Conservation (phyloP, 2,329 filamentous ascomycete genomes). For the Colletotrichum tropicicola region DNA sequence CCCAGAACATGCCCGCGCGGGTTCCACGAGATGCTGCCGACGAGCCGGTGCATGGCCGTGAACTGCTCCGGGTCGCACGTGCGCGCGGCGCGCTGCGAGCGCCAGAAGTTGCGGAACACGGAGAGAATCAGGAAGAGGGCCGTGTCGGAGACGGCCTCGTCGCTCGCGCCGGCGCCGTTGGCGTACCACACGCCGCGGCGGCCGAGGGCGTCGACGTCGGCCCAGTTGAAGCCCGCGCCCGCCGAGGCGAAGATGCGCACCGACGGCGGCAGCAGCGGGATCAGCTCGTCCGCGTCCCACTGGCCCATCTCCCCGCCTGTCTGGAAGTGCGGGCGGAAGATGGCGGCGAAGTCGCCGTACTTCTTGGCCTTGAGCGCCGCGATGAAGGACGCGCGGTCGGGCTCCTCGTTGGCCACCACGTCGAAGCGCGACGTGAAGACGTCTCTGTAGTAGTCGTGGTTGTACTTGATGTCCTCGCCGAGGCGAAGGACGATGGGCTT, state of each 20-base stretch:
- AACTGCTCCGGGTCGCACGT: constrained; percentile 49
- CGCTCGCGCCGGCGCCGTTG: constrained; percentile 51
- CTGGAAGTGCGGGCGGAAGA: constrained; percentile 67
- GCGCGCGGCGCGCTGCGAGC: constrained; percentile 55
- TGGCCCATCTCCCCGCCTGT: constrained; percentile 71
- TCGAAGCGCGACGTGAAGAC: constrained; percentile 49
- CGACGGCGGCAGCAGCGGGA: constrained; percentile 58
- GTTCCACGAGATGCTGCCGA: constrained; percentile 57
- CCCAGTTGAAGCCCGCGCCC: constrained; percentile 72
- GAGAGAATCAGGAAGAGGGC: constrained; percentile 51
- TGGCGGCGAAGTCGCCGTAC: constrained; percentile 43
- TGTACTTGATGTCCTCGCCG: constrained; percentile 57
- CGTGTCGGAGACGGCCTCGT: constrained; percentile 54
- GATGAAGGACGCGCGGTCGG: constrained; percentile 48
- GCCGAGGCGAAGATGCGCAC: constrained; percentile 68
- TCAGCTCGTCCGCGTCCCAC: constrained; percentile 67
- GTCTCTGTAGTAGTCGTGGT: constrained; percentile 49
- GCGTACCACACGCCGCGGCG: constrained; percentile 49
- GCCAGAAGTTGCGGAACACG: constrained; percentile 60
- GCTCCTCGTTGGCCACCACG: constrained; percentile 47
- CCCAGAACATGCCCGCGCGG: constrained; percentile 57
- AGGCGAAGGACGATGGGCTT: constrained; percentile 51
- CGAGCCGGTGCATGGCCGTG: constrained; percentile 50
- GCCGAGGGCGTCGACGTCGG: constrained; percentile 58
- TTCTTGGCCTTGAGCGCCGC: constrained; percentile 48